phyloP scores from a whole-genome alignment of 176 grass and related monocot species.

The Melocanna baccifera region DNA sequence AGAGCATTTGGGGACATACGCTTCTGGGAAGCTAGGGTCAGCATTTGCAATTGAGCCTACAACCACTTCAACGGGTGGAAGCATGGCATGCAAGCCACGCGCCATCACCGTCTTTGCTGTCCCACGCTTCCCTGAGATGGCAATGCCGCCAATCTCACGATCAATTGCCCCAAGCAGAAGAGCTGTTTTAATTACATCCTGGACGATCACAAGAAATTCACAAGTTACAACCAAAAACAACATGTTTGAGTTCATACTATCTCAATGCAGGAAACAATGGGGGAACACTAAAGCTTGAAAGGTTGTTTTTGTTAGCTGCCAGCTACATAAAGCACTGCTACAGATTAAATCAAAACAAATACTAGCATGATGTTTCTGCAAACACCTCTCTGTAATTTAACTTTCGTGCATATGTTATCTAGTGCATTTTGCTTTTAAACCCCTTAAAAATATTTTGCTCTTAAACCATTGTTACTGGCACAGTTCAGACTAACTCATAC shows the following conservation, averaged over 20 bases:
- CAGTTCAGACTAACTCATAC: background rate
- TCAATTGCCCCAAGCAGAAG: slow-evolving; percentile 85
- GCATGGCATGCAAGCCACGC: slow-evolving; percentile 91
- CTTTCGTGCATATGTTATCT: background rate
- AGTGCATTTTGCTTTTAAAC: background rate
- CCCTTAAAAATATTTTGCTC: background rate
- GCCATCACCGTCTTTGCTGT: slow-evolving; percentile 98
- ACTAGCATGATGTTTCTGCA: background rate
- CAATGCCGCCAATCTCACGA: slow-evolving; percentile 87
- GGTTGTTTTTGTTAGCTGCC: background rate
- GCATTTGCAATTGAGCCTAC: slow-evolving; percentile 79
- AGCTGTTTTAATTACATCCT: slow-evolving; percentile 97
- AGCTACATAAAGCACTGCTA: background rate
- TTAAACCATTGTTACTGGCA: background rate
- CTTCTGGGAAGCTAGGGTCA: slow-evolving; percentile 64
- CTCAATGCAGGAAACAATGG: background rate
- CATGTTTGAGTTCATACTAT: background rate
- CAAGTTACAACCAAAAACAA: background rate
- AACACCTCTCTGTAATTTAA: background rate
- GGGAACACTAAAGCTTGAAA: background rate
- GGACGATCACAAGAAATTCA: background rate
- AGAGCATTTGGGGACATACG: slow-evolving; percentile 45
- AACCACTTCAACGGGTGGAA: slow-evolving; percentile 93
- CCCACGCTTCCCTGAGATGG: slow-evolving; percentile 88
- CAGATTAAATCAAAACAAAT: background rate